These are phyloP conservation scores for Malassezia nana DNA, from an alignment of 1,284 basidiomycete genomes.

Conservation along the genomic window DNA sequence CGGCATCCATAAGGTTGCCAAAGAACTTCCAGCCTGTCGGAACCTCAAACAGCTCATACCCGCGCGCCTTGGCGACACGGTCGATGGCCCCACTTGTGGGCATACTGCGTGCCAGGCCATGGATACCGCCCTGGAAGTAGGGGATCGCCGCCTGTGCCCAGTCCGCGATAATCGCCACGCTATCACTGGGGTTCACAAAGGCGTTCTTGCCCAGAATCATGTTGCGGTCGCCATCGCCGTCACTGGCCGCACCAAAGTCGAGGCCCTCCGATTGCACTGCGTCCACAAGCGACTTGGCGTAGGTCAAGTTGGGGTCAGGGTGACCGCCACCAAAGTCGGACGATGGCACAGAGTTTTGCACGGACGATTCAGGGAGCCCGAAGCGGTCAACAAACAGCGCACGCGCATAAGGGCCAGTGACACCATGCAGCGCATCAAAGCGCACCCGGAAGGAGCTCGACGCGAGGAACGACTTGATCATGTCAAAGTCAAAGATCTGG, in stretches of 20 bases:
- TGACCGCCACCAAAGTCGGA: slow-evolving; percentile 96
- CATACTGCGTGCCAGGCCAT: slow-evolving; percentile 92
- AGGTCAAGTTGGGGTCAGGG: slow-evolving; percentile 96
- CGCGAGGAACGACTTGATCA: slow-evolving; percentile 82
- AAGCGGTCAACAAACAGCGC: slow-evolving; percentile 79
- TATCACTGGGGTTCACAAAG: slow-evolving; percentile 94
- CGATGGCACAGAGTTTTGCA: slow-evolving; percentile 82
- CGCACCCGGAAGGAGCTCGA: slow-evolving; percentile 64
- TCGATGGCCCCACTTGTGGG: slow-evolving; percentile 95
- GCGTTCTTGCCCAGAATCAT: slow-evolving; percentile 99
- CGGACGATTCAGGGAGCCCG: slow-evolving; percentile 65
- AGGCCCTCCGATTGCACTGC: slow-evolving; percentile 78
- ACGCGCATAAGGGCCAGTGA: slow-evolving; percentile 89
- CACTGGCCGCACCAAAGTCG: slow-evolving; percentile 86
- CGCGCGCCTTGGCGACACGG: slow-evolving; percentile 85
- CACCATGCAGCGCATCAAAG: slow-evolving; percentile 92
- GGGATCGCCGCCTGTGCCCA: slow-evolving; percentile 86
- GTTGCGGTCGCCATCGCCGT: slow-evolving; percentile 96
- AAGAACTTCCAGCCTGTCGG: slow-evolving; percentile 99
- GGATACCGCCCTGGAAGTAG: slow-evolving; percentile 84
- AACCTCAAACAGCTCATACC: slow-evolving; percentile 88
- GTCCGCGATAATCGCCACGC: slow-evolving; percentile 95
- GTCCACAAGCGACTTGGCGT: slow-evolving; percentile 87
- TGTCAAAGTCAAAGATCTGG: slow-evolving; percentile 83
- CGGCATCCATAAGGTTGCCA: slow-evolving; percentile 98